Evolutionary conservation across 1,284 basidiomycete species (phyloP).

Genomic region (Athelia sp.): DNA sequence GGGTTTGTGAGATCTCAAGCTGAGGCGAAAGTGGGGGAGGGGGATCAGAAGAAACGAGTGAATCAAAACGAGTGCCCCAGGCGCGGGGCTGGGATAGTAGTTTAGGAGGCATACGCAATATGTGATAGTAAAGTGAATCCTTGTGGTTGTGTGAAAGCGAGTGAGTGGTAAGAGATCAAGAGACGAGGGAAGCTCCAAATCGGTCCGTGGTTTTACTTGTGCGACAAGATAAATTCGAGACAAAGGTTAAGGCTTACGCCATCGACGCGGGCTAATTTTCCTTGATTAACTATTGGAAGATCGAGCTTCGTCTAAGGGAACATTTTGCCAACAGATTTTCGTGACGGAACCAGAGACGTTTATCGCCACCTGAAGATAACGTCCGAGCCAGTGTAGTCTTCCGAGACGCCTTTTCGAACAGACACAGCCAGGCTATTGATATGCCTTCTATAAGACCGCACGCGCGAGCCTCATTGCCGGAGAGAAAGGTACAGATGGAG

Average conservation of each 20-base stretch:
- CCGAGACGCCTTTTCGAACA: no score
- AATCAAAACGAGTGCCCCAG: constrained; percentile 72
- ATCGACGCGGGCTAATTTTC: neutral
- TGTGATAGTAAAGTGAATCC: constrained; percentile 6
- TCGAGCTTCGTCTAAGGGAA: no score
- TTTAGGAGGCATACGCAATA: constrained; percentile 35
- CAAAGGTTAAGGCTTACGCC: neutral
- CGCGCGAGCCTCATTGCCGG: neutral
- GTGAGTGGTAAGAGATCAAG: constrained; percentile 11
- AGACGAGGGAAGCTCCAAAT: constrained; percentile 4
- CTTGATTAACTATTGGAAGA: no score
- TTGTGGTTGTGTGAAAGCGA: constrained; percentile 18
- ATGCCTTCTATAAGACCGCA: neutral
- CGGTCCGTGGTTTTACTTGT: no score
- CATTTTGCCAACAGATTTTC: no score
- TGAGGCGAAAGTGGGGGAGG: constrained; percentile 30
- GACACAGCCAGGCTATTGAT: no score
- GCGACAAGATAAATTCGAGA: neutral
- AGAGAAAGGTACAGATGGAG: neutral
- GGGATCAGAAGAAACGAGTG: constrained; percentile 30
- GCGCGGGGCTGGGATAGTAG: constrained; percentile 30
- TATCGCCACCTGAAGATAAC: no score
- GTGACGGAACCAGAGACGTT: no score
- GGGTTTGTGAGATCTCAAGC: constrained; percentile 13
- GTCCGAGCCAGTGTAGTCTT: no score